phyloP scores from a whole-genome alignment of 768 basidiomycete species.

The Mrakia gelida region DNA sequence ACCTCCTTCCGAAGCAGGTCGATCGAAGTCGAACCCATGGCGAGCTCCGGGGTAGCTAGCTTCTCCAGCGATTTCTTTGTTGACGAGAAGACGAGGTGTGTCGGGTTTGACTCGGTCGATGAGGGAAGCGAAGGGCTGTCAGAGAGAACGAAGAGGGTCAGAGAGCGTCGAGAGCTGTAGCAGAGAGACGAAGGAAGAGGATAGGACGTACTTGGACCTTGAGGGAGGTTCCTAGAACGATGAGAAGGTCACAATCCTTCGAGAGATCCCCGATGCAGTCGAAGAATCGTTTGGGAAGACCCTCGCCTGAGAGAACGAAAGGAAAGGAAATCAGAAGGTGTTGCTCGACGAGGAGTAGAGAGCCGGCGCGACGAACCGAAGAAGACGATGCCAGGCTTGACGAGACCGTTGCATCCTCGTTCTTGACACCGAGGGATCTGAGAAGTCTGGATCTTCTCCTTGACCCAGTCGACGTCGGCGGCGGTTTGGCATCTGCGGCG shows the following conservation, averaged over 20 bases:
- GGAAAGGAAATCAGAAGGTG: neutral
- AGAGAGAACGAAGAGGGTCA: conserved; percentile 34
- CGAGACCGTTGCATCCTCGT: conserved; percentile 35
- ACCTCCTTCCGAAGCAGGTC: conserved; percentile 41
- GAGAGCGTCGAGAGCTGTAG: too few species aligned
- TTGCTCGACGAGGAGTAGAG: neutral
- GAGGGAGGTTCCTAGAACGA: conserved; percentile 86
- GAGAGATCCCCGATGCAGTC: conserved; percentile 47
- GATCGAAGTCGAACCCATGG: conserved; percentile 61
- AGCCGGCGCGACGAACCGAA: conserved; percentile 72
- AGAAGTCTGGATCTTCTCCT: conserved; percentile 56
- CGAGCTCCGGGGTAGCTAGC: conserved; percentile 52
- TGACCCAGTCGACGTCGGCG: conserved; percentile 67
- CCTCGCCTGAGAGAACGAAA: conserved; percentile 47
- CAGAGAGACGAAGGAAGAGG: neutral
- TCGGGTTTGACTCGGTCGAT: conserved; percentile 53
- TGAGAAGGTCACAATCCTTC: conserved; percentile 66
- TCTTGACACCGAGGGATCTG: conserved; percentile 20
- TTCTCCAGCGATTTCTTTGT: conserved; percentile 73
- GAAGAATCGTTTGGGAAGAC: conserved; percentile 67
- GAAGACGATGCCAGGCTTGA: conserved; percentile 94
- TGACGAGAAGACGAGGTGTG: conserved; percentile 83
- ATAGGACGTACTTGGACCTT: conserved; percentile 49
- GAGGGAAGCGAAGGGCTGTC: conserved; percentile 76
- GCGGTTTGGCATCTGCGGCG: conserved; percentile 53